phyloP scores from a whole-genome alignment of 2,329 filamentous ascomycete genomes.

The Neopestalotiopsis rosae region DNA sequence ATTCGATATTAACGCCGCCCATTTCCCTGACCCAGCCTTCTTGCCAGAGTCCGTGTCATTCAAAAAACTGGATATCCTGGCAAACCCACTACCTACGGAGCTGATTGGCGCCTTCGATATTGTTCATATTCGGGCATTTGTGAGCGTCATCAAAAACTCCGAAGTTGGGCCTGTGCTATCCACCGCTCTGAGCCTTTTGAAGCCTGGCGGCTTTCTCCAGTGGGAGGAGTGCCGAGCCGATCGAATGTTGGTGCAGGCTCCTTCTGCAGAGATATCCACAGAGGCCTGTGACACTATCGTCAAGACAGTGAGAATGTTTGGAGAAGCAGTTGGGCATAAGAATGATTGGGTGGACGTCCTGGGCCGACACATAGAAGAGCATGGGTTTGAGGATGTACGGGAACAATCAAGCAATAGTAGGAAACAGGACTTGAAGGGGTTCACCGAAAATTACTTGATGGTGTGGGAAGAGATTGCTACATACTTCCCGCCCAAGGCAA shows the following conservation, averaged over 20 bases:
- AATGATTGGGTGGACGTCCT: conserved; percentile 21
- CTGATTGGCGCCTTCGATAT: conserved; percentile 28
- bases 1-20: conserved; percentile 29
- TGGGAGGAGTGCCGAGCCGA: conserved; percentile 29
- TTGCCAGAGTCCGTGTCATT: conserved; percentile 25
- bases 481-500: conserved; percentile 26
- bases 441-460: conserved; percentile 34
- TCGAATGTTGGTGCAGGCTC: conserved; percentile 21
- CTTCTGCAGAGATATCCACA: conserved; percentile 1
- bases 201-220: conserved; percentile 31
- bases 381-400: conserved; percentile 22
- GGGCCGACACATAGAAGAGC: conserved; percentile 18
- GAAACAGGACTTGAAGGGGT: conserved; percentile 28
- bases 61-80: conserved; percentile 26
- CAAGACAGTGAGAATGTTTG: conserved; percentile 17
- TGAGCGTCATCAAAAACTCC: conserved; percentile 22
- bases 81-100: conserved; percentile 21
- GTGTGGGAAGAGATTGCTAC: conserved; percentile 30
- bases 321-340: conserved; percentile 16
- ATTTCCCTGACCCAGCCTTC: conserved; percentile 24
- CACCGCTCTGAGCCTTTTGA: conserved; percentile 23
- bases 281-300: conserved; percentile 24
- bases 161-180: conserved; percentile 23
- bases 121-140: conserved; percentile 29
- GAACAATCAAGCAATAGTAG: conserved; percentile 3